phyloP scores from a whole-genome alignment of 2,329 filamentous ascomycete species.

The Onygenales sp. region DNA sequence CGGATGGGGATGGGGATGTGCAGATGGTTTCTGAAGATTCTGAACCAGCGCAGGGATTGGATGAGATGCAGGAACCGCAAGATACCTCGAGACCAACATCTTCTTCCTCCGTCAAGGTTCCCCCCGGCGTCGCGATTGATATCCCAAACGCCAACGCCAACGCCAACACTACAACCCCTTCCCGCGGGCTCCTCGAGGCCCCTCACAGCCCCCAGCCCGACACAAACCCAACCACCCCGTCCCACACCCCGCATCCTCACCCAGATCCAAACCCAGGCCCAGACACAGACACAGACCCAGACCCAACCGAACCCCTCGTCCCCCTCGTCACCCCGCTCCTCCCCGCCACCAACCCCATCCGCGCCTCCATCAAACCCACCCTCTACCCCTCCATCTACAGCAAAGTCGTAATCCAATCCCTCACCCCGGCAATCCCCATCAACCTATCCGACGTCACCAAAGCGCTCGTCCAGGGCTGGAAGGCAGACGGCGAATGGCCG shows the following conservation, averaged over 20 bases:
- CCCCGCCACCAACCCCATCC: constrained; percentile 64
- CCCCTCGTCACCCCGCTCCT: constrained; percentile 67
- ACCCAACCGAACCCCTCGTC: constrained; percentile 50
- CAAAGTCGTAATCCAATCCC: constrained; percentile 70
- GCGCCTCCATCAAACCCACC: constrained; percentile 62
- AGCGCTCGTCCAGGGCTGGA: constrained; percentile 83
- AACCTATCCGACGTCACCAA: constrained; percentile 74
- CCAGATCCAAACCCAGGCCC: no score
- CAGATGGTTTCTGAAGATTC: constrained; percentile 2
- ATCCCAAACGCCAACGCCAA: constrained; percentile 34
- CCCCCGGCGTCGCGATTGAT: constrained; percentile 14
- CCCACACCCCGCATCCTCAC: constrained; percentile 13
- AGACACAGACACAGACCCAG: constrained; percentile 1
- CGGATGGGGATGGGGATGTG: constrained; percentile 6
- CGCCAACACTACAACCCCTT: background rate
- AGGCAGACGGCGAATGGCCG: constrained; percentile 87
- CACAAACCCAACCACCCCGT: background rate
- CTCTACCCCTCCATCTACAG: constrained; percentile 79
- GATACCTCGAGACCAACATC: constrained; percentile 7
- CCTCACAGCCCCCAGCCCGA: background rate
- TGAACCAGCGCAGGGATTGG: background rate
- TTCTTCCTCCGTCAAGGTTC: constrained; percentile 2
- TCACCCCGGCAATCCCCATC: constrained; percentile 79
- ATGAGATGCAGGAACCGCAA: background rate
- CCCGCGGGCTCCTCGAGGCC: background rate